Percentiles rank a stretch among this genome's conserved stretches.
Conservation (phyloP, 2,329 filamentous ascomycete genomes). For the Hypoxylon sp. region DNA sequence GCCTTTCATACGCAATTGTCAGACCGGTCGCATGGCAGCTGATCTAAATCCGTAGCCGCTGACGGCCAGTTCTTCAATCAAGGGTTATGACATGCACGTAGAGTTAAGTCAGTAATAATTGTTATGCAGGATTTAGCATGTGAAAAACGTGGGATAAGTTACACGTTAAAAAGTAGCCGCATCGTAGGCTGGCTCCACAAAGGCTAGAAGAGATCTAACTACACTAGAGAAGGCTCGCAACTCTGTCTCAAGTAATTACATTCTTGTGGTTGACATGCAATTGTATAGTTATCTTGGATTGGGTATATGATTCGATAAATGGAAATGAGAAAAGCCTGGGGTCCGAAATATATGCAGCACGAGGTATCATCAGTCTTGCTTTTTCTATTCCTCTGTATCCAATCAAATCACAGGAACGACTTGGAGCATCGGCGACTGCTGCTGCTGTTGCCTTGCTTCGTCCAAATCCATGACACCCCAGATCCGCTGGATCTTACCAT, state of each 20-base stretch:
- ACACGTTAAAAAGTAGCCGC: constrained; percentile 19
- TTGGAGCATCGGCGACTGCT: constrained; percentile 12
- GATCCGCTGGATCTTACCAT: constrained; percentile 39
- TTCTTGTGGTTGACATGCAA: neutral
- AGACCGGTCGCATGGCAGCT: constrained; percentile 28
- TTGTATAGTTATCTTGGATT: constrained; percentile 4
- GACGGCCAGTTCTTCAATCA: constrained; percentile 12
- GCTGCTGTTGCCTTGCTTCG: constrained; percentile 32
- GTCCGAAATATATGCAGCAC: neutral
- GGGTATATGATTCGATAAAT: neutral
- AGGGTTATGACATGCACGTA: neutral
- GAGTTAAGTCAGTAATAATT: neutral
- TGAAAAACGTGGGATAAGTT: constrained; percentile 34
- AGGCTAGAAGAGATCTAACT: constrained; percentile 8
- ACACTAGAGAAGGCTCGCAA: neutral
- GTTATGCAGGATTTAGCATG: constrained; percentile 27
- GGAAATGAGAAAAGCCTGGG: neutral
- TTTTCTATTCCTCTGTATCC: neutral
- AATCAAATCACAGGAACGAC: constrained; percentile 15
- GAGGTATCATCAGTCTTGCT: constrained; percentile 1
- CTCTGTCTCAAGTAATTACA: neutral
- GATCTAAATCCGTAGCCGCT: constrained; percentile 32
- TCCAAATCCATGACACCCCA: constrained; percentile 41
- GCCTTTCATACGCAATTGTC: constrained; percentile 19
- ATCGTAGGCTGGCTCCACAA: constrained; percentile 17